These are phyloP conservation scores for Candida tallmaniae DNA, from an alignment of 805 yeast species.

Conservation along the genomic window DNA sequence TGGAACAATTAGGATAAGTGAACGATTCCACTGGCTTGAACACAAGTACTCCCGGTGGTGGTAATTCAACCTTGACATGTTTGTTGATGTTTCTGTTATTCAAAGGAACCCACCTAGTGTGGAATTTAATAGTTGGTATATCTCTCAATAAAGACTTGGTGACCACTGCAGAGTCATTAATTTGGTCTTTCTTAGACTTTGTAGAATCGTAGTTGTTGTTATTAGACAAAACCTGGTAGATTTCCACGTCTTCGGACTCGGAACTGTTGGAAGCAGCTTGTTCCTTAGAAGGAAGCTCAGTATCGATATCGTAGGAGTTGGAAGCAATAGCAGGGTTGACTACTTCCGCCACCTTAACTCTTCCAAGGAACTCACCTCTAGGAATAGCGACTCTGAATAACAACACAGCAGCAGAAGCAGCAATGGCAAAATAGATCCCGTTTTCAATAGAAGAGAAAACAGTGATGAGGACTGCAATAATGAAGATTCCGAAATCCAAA, in stretches of 20 bases:
- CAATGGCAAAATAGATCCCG: conserved; percentile 88
- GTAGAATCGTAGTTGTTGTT: conserved; percentile 21
- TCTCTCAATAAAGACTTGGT: conserved; percentile 20
- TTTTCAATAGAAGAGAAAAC: conserved; percentile 77
- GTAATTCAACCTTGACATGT: conserved; percentile 57
- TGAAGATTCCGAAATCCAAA: conserved; percentile 65
- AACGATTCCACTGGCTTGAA: conserved; percentile 79
- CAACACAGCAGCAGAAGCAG: conserved; percentile 73
- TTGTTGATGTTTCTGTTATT: conserved; percentile 48
- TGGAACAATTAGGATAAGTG: conserved; percentile 75
- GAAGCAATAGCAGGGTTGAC: conserved; percentile 50
- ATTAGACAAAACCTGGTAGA: conserved; percentile 39
- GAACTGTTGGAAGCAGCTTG: neutral
- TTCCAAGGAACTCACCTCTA: conserved; percentile 76
- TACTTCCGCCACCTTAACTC: conserved; percentile 68
- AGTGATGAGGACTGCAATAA: conserved; percentile 68
- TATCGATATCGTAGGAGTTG: conserved; percentile 3
- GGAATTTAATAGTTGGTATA: conserved; percentile 40
- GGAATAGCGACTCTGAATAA: conserved; percentile 77
- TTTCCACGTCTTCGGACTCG: conserved; percentile 30
- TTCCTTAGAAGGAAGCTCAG: conserved; percentile 4
- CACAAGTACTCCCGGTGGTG: conserved; percentile 89
- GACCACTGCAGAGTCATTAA: conserved; percentile 9
- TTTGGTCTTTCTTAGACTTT: conserved; percentile 16
- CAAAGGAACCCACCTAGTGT: conserved; percentile 69